Conservation (phyloP, 2,329 filamentous ascomycete species). For the Aspergillus ibericus region DNA sequence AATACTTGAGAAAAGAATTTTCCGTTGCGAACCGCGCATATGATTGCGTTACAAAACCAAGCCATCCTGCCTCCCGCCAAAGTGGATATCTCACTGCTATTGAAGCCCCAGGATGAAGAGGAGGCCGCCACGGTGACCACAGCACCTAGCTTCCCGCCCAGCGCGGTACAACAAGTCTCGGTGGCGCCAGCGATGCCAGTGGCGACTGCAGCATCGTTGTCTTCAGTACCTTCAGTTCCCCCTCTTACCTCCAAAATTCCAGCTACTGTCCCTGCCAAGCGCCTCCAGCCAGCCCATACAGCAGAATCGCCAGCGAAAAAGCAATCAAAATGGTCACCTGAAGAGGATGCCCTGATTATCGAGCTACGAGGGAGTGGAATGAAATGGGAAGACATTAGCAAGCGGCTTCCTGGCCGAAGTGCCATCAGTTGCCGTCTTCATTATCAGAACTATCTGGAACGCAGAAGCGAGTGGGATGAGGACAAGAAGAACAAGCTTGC, state of each 20-base stretch:
- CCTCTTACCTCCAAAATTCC: constrained; percentile 34
- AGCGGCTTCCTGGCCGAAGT: constrained; percentile 83
- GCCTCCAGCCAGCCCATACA: constrained; percentile 49
- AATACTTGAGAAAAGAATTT: constrained; percentile 7
- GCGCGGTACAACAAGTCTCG: constrained; percentile 28
- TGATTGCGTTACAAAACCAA: constrained; percentile 45
- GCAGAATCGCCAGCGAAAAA: constrained; percentile 76
- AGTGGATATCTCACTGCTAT: constrained; percentile 92
- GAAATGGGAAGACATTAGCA: constrained; percentile 99
- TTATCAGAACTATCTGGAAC: constrained; percentile 96
- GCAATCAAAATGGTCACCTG: constrained; percentile 93
- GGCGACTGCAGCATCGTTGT: constrained; percentile 25
- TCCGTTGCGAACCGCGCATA: constrained; percentile 38
- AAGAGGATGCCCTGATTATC: constrained; percentile 92
- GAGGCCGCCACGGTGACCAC: constrained; percentile 31
- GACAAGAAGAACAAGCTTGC: constrained; percentile 97
- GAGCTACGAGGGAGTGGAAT: constrained; percentile 85
- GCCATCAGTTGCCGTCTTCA: constrained; percentile 92
- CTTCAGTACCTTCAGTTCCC: constrained; percentile 27
- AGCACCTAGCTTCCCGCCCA: constrained; percentile 35
- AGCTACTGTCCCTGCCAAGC: constrained; percentile 37
- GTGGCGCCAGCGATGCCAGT: constrained; percentile 29
- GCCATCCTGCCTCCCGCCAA: constrained; percentile 56
- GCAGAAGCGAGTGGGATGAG: constrained; percentile 92
- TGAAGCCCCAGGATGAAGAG: constrained; percentile 61